These are phyloP conservation scores for Cercophora scortea DNA, from an alignment of 495 filamentous ascomycete genomes.

Conservation along the genomic window DNA sequence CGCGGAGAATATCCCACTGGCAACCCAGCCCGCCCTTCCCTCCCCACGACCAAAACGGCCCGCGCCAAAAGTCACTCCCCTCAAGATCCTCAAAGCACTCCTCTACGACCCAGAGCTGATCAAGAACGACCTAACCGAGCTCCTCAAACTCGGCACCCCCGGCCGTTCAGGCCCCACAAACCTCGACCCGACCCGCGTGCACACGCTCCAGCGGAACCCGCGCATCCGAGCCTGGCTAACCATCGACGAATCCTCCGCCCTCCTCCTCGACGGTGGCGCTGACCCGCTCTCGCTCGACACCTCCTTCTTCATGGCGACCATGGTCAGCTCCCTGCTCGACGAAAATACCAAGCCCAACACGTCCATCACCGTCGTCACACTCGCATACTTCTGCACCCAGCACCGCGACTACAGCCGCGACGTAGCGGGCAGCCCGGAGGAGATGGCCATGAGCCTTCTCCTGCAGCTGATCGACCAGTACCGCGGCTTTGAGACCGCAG, in stretches of 20 bases:
- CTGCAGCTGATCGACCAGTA: constrained; percentile 7
- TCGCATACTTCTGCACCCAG: constrained; percentile 9
- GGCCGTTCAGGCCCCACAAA: background rate
- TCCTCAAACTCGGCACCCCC: background rate
- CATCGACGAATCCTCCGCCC: constrained; percentile 4
- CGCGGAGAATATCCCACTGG: background rate
- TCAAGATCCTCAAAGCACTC: background rate
- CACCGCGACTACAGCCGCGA: constrained; percentile 3
- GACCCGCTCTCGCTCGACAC: background rate
- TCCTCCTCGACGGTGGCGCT: constrained; percentile 6
- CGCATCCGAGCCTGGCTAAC: constrained; percentile 9
- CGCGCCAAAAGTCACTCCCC: background rate
- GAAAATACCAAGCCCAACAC: background rate
- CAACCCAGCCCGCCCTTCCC: background rate
- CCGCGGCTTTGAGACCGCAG: background rate
- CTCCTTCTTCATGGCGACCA: constrained; percentile 4
- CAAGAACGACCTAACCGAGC: background rate
- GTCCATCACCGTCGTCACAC: background rate
- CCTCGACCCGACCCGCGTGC: constrained; percentile 6
- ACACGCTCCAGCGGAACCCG: background rate
- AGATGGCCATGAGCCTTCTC: constrained; percentile 7
- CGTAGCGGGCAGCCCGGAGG: constrained; percentile 1
- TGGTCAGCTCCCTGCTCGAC: background rate
- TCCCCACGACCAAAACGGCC: background rate
- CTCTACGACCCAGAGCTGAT: background rate